phyloP scores from a whole-genome alignment of 176 grass and related monocot species.

The Avena atlantica region DNA sequence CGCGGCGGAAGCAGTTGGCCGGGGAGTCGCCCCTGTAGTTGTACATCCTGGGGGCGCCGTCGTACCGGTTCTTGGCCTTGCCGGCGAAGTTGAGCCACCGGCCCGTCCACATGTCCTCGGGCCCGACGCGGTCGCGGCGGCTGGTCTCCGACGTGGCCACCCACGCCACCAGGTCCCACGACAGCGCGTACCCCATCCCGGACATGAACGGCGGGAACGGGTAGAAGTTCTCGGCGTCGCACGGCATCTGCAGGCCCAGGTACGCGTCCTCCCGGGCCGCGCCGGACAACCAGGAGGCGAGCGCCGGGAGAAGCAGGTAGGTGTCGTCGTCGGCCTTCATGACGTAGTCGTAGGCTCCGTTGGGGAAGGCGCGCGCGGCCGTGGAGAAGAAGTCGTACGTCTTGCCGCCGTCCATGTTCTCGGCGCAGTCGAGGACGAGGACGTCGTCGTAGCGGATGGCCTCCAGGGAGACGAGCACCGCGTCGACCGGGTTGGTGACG shows the following conservation, averaged over 20 bases:
- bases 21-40: conserved; percentile 62
- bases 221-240: conserved; percentile 70
- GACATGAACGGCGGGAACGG: conserved; percentile 84
- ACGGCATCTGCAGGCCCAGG: conserved; percentile 72
- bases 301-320: conserved; percentile 57
- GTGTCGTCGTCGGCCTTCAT: conserved; percentile 93
- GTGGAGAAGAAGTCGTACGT: conserved; percentile 72
- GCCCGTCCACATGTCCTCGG: conserved; percentile 80
- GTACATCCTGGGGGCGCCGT: conserved; percentile 66
- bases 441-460: conserved; percentile 58
- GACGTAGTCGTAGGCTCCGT: conserved; percentile 63
- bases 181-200: conserved; percentile 84
- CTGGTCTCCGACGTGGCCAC: conserved; percentile 58
- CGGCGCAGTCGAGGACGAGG: conserved; percentile 66
- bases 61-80: conserved; percentile 74
- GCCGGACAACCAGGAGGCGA: conserved; percentile 47
- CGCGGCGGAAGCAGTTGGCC: conserved; percentile 73
- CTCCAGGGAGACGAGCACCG: conserved; percentile 64
- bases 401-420: conserved; percentile 90
- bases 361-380: conserved; percentile 39
- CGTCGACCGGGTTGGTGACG: conserved; percentile 61
- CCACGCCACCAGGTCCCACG: conserved; percentile 81
- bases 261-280: conserved; percentile 65
- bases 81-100: conserved; percentile 75
- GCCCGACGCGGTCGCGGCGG: conserved; percentile 47